These are phyloP conservation scores for Termitomyces sp. DNA, from an alignment of 768 basidiomycete species.

Conservation along the genomic window DNA sequence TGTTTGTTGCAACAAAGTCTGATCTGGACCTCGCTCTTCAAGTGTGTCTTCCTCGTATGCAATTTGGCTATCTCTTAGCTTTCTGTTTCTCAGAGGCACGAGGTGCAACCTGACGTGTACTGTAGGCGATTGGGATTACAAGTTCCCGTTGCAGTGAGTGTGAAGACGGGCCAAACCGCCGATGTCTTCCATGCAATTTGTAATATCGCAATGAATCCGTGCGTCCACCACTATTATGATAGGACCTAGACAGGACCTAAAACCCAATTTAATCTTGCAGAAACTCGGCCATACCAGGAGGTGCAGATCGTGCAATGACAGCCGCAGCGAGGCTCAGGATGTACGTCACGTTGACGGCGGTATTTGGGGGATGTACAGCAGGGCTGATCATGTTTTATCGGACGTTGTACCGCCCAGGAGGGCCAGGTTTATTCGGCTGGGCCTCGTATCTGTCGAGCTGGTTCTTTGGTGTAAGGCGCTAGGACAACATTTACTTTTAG, in stretches of 20 bases:
- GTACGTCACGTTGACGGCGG: constrained; percentile 68
- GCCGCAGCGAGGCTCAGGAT: constrained; percentile 62
- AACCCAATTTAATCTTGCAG: constrained; percentile 25
- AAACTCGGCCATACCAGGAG: constrained; percentile 70
- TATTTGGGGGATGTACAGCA: constrained; percentile 72
- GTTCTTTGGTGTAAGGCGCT: constrained; percentile 55
- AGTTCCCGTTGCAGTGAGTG: constrained; percentile 92
- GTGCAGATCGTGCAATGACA: constrained; percentile 73
- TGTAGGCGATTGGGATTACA: constrained; percentile 85
- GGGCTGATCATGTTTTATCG: constrained; percentile 67
- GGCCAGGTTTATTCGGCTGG: constrained; percentile 46
- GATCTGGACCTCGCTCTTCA: constrained; percentile 96
- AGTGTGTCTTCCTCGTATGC: constrained; percentile 33
- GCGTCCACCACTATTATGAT: constrained; percentile 28
- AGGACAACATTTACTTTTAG: constrained; percentile 17
- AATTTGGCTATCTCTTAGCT: constrained; percentile 5
- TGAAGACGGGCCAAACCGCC: constrained; percentile 78
- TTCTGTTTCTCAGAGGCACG: constrained; percentile 63
- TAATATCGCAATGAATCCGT: constrained; percentile 84
- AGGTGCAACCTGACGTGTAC: constrained; percentile 98
- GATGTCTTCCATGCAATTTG: constrained; percentile 87
- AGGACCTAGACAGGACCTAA: neutral
- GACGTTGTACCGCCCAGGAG: constrained; percentile 60
- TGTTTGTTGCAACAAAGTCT: constrained; percentile 99
- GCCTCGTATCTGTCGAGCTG: constrained; percentile 59